Percentiles rank a stretch among this genome's conserved stretches.
Evolutionary conservation across 1,139 yeast species (phyloP).

Genomic region (Hemisphaericaspora xylanilytica): DNA sequence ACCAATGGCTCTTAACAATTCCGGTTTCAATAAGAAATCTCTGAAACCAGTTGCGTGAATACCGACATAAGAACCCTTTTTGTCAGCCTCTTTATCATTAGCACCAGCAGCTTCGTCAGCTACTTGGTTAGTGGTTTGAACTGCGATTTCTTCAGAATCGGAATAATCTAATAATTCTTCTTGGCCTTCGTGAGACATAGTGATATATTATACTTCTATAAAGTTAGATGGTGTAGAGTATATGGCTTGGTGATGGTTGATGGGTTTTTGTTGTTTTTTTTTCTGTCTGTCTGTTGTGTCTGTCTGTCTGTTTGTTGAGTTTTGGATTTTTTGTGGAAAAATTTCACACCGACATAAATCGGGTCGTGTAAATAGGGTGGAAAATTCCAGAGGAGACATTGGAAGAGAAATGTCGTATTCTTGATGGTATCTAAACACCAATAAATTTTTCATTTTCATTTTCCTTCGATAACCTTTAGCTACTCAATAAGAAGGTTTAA

Average conservation of each 20-base stretch:
- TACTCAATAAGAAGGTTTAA: too few species aligned
- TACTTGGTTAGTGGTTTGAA: slow-evolving; percentile 59
- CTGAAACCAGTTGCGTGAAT: slow-evolving; percentile 98
- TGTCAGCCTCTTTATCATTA: slow-evolving; percentile 59
- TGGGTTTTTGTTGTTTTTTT: background rate
- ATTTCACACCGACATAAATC: background rate
- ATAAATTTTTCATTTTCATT: too few species aligned
- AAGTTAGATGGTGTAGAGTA: background rate
- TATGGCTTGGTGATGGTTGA: slow-evolving; percentile 1
- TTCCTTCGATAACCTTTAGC: too few species aligned
- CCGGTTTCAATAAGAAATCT: slow-evolving; percentile 95
- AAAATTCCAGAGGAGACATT: too few species aligned
- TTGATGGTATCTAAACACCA: too few species aligned
- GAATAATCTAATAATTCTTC: slow-evolving; percentile 98
- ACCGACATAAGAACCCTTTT: slow-evolving; percentile 97
- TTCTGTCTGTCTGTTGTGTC: background rate
- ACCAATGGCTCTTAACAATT: slow-evolving; percentile 93
- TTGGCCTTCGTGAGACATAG: slow-evolving; percentile 91
- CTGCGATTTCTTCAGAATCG: slow-evolving; percentile 93
- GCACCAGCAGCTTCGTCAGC: slow-evolving; percentile 37
- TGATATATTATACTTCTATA: slow-evolving; percentile 1
- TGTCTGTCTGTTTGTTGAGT: too few species aligned
- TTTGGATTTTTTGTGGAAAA: background rate
- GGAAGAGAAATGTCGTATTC: too few species aligned
- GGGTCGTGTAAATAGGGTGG: background rate